These are phyloP conservation scores for Lizonia empirigonia DNA, from an alignment of 2,329 filamentous ascomycete species.

Conservation along the genomic window DNA sequence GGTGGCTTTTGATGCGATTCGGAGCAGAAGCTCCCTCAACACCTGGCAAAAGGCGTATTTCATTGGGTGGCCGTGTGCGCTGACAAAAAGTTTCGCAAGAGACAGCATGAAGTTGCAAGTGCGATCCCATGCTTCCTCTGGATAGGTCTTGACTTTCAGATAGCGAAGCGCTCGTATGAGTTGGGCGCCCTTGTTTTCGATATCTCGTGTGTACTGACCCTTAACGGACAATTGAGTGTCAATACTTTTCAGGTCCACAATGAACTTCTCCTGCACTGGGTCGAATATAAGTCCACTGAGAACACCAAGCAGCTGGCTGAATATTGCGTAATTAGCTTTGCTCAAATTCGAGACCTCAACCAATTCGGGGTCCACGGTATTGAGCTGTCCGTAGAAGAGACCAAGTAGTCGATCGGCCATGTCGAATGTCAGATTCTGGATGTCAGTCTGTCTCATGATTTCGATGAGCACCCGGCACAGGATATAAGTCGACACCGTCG, in stretches of 20 bases:
- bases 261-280: conserved; percentile 80
- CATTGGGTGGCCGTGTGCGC: conserved; percentile 83
- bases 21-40: conserved; percentile 82
- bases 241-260: conserved; percentile 77
- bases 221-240: conserved; percentile 78
- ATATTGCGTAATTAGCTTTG: conserved; percentile 94
- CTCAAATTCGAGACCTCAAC: conserved; percentile 78
- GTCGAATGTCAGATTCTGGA: conserved; percentile 81
- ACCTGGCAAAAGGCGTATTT: conserved; percentile 96
- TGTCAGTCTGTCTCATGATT: conserved; percentile 86
- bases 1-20: conserved; percentile 80
- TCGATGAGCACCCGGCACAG: conserved; percentile 92
- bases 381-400: conserved; percentile 96
- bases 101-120: conserved; percentile 88
- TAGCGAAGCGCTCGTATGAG: conserved; percentile 92
- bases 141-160: conserved; percentile 74
- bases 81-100: conserved; percentile 80
- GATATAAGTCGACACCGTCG: conserved; percentile 94
- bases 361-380: conserved; percentile 83
- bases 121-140: conserved; percentile 78
- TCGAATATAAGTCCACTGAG: conserved; percentile 94
- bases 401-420: conserved; percentile 94
- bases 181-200: conserved; percentile 82
- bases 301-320: conserved; percentile 88
- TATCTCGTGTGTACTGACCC: conserved; percentile 68